These are phyloP conservation scores for Gentiana dahurica DNA, from an alignment of 257 asterid genomes.

Conservation along the genomic window DNA sequence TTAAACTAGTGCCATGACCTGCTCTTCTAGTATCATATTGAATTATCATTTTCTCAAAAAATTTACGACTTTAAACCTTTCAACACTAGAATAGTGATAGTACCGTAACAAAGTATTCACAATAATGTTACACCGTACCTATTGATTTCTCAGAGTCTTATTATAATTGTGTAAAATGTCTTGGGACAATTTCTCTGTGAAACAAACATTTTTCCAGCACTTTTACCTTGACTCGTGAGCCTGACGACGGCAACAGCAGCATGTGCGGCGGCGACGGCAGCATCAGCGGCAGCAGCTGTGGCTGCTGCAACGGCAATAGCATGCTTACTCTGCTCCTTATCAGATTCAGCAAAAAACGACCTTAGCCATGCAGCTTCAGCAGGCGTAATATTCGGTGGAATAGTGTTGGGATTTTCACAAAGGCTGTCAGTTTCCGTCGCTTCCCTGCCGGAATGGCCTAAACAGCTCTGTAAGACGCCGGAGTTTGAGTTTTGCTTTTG, in stretches of 20 bases:
- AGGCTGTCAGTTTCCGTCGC: conserved; percentile 13
- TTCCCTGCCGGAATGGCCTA: conserved; percentile 14
- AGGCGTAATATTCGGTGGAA: conserved; percentile 66
- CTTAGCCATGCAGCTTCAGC: conserved; percentile 75
- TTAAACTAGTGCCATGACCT: too few relatives aligned
- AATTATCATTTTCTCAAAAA: too few relatives aligned
- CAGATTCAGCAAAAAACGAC: conserved; percentile 36
- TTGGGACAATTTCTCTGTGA: too few relatives aligned
- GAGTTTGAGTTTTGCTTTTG: conserved; percentile 11
- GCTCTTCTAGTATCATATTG: too few relatives aligned
- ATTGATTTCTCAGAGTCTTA: too few relatives aligned
- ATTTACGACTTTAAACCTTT: too few relatives aligned
- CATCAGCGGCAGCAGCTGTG: conserved; percentile 81
- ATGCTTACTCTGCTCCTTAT: conserved; percentile 65
- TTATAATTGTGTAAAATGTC: too few relatives aligned
- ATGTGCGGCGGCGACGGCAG: conserved; percentile 74
- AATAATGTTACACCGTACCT: too few relatives aligned
- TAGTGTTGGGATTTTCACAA: conserved; percentile 45
- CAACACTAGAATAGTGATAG: too few relatives aligned
- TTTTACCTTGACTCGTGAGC: conserved; percentile 57
- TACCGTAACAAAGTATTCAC: too few relatives aligned
- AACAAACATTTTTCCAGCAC: conserved; percentile 7
- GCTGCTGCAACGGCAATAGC: conserved; percentile 94
- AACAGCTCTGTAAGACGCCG: conserved; percentile 4
- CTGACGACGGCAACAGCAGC: conserved; percentile 76